phyloP scores from a whole-genome alignment of 257 asterid species.

The Handroanthus guayacan region DNA sequence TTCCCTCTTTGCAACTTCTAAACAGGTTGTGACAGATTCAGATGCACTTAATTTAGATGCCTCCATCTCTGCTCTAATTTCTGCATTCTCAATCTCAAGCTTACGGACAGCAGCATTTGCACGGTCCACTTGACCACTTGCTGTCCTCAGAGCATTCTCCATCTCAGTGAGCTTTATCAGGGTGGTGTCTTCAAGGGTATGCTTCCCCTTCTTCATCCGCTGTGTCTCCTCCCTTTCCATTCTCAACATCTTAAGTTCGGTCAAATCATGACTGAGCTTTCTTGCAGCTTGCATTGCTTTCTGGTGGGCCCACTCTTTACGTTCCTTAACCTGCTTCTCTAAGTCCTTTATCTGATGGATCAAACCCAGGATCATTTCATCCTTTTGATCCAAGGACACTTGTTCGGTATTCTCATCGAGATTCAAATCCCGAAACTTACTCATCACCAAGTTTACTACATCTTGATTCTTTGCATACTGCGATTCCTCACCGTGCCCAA shows the following conservation, averaged over 20 bases:
- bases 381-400: constrained; percentile 74
- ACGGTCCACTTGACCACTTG: constrained; percentile 86
- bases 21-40: constrained; percentile 71
- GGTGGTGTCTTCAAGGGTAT: constrained; percentile 66
- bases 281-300: constrained; percentile 98
- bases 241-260: constrained; percentile 83
- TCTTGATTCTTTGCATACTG: constrained; percentile 70
- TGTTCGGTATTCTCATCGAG: constrained; percentile 74
- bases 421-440: constrained; percentile 82
- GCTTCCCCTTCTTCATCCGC: constrained; percentile 78
- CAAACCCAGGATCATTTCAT: constrained; percentile 77
- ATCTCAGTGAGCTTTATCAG: constrained; percentile 73
- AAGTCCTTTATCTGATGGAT: constrained; percentile 83
- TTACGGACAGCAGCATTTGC: constrained; percentile 80
- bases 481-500: constrained; percentile 50
- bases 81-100: constrained; percentile 88
- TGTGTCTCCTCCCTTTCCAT: constrained; percentile 92
- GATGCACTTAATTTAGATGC: constrained; percentile 92
- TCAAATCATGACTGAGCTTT: constrained; percentile 86
- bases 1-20: constrained; percentile 92
- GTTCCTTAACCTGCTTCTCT: constrained; percentile 84
- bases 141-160: constrained; percentile 87
- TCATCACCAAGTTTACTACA: constrained; percentile 77
- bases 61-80: constrained; percentile 94
- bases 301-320: constrained; percentile 96